Base-by-base conservation (phyloP, 805 yeast species). In the Candida hispaniensis region DNA sequence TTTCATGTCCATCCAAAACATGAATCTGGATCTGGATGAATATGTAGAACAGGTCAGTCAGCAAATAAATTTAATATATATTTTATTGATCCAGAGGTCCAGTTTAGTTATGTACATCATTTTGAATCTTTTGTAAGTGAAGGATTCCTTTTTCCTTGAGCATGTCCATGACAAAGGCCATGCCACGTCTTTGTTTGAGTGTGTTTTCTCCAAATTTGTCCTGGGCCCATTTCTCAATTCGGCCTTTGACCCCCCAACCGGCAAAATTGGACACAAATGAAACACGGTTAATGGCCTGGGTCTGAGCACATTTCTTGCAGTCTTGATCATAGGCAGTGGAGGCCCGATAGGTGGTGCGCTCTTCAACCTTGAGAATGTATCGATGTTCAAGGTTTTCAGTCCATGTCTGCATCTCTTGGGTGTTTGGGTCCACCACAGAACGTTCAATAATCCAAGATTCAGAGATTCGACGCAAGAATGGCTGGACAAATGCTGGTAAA, bases 381-480 rank as follows among this genome's bases (percentile, higher is more conserved):
- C 79, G 73, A 52, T 88, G 95, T 52, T 88, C 96, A 30, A 86
- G 57, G 53, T 86, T 86, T 42, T 83, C 67, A 10, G 82, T 75
- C 59, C 80, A 85, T 2, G 93, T 71, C 39, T 61, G 49, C 69
- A 86, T 63, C 6, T 62, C 61, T 41, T 64, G 57, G 4, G 54
- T 50, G 7, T 51, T 46, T 1, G 88, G 82, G 54, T 86, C 79
- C 13, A 86, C 76, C 7, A 77, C 57, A 1, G 83, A 70, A 46
- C 72, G 70, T 51, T 86, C 97, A 27, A 86, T 67, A 25, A 86
- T 73, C 88, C 91, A 81, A 8, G 82, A 64, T 38, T 79, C 75
- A 18, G 79, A 64, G 15, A 73, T 71, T 29, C 66, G 63, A 2
- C 88, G 86, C 41, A 85, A 54, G 38, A 83, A 70, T 3, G 88